Evolutionary conservation across 495 filamentous ascomycete genomes (phyloP).

Genomic region (Aspergillus biplanus): DNA sequence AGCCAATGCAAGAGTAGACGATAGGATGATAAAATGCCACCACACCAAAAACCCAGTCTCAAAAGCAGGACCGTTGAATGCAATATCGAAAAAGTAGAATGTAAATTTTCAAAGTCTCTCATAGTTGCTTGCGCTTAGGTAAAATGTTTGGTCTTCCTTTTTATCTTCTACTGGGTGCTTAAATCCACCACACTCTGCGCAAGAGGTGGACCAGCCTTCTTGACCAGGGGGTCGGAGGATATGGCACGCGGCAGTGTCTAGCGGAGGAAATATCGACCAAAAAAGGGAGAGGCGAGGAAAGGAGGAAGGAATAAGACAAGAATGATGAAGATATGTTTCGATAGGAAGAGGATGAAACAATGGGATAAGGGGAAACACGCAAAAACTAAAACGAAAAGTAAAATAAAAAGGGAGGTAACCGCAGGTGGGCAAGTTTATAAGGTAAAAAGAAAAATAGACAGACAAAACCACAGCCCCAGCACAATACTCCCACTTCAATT

Average conservation of each 20-base stretch:
- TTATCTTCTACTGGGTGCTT: too few species aligned
- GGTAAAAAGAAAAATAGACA: neutral
- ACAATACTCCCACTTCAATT: conserved; percentile 6
- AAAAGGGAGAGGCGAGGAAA: conserved; percentile 6
- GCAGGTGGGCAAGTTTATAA: neutral
- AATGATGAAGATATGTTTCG: conserved; percentile 1
- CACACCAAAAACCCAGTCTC: conserved; percentile 11
- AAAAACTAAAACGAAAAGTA: neutral
- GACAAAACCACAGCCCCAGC: conserved; percentile 15
- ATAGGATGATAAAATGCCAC: conserved; percentile 5
- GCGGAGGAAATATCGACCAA: neutral
- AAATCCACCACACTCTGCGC: too few species aligned
- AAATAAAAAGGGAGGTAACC: neutral
- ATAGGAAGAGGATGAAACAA: neutral
- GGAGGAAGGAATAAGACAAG: neutral
- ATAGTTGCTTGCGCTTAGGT: too few species aligned
- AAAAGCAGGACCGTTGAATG: neutral
- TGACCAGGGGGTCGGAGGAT: neutral
- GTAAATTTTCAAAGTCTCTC: too few species aligned
- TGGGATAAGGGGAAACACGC: neutral
- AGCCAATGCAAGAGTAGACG: neutral
- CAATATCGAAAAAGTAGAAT: neutral
- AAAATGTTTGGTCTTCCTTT: too few species aligned
- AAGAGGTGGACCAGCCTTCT: neutral
- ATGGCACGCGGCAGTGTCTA: neutral